Percentiles rank a stretch among this genome's conserved stretches.
These are phyloP conservation scores for Gremmenia infestans DNA, from an alignment of 2,329 filamentous ascomycete genomes.

Conservation along the genomic window DNA sequence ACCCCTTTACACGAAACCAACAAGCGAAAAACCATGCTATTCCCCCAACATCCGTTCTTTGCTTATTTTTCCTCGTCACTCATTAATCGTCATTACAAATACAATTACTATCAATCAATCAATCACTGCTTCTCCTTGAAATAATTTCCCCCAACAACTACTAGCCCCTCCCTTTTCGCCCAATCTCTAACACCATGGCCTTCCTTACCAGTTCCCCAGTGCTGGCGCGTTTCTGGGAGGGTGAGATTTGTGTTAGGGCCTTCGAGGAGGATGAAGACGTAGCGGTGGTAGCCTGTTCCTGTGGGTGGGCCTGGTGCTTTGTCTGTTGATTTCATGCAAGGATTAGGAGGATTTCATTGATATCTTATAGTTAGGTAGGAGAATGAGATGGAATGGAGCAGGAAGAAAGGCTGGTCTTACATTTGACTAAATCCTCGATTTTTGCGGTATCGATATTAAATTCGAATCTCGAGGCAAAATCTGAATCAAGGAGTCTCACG, in stretches of 20 bases:
- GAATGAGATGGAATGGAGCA: not conserved
- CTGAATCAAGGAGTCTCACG: not conserved
- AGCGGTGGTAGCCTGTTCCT: constrained; percentile 52
- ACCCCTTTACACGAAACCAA: too few relatives aligned
- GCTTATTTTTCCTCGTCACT: too few relatives aligned
- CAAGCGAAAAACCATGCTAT: too few relatives aligned
- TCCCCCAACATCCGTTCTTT: too few relatives aligned
- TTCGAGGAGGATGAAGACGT: constrained; percentile 49
- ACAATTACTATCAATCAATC: too few relatives aligned
- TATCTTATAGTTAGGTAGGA: not conserved
- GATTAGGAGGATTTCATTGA: not conserved
- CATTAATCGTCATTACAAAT: too few relatives aligned
- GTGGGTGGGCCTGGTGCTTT: constrained; percentile 49
- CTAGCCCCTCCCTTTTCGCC: constrained; percentile 43
- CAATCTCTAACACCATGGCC: constrained; percentile 47
- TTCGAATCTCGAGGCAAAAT: not conserved
- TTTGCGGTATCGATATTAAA: not conserved
- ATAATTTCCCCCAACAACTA: constrained; percentile 40
- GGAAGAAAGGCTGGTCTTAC: constrained; percentile 13
- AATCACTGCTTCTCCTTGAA: constrained; percentile 32
- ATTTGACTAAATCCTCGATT: constrained; percentile 15
- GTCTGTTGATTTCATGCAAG: constrained; percentile 31
- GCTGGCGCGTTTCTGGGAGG: constrained; percentile 43
- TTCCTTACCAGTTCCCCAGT: constrained; percentile 49
- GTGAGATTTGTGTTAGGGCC: constrained; percentile 37